Evolutionary conservation across 805 yeast genomes (phyloP), one percentile per base, ranked within the genome.

Genomic region (Barnettozyma botsteinii): DNA sequence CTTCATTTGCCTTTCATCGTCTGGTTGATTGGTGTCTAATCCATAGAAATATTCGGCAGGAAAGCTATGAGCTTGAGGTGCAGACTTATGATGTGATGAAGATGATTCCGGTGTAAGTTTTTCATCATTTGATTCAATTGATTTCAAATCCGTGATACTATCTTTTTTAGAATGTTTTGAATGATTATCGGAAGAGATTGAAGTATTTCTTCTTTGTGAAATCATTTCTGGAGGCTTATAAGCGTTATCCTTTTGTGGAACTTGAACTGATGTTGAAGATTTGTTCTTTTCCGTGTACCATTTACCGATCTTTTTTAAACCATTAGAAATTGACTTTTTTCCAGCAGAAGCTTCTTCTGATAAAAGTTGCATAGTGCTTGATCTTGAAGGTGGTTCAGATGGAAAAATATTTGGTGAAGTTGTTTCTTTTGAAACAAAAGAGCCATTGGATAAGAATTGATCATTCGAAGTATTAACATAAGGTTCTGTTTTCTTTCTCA

Each of bases 181-280:
- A 15, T 18, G 34, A 7, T 6, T 42, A 19, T 30, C 40, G 11
- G 35, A 9, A 49, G 41, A 37, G 14, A 22, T 33, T 43, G 61
- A 43, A 56, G 59, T 43, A 12, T 67, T 60, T 51, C 83, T 65
- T 53, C 85, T 63, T 21, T 67, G 75, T 31, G 73, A 66, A n/a
- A 80, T 80, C 86, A 80, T 80, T 52, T 79, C 85, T 0, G 85
- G 85, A 0, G 80, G 74, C 7, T 57, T 62, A 42, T 71, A 69
- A 10, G 22, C 15, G 19, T 14, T 33, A 31, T 33, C 42, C 9
- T 32, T 34, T 10, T 30, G 10, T 14, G 35, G 27, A 14, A 42
- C 12, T 10, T 31, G 23, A 9, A 25, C 23, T 13, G 26, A 7
- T 14, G 7, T 32, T 7, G 43, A 20, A n/a, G 49, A 28, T 17